phyloP scores from a whole-genome alignment of 768 basidiomycete species.

The Lyophyllum semitale region DNA sequence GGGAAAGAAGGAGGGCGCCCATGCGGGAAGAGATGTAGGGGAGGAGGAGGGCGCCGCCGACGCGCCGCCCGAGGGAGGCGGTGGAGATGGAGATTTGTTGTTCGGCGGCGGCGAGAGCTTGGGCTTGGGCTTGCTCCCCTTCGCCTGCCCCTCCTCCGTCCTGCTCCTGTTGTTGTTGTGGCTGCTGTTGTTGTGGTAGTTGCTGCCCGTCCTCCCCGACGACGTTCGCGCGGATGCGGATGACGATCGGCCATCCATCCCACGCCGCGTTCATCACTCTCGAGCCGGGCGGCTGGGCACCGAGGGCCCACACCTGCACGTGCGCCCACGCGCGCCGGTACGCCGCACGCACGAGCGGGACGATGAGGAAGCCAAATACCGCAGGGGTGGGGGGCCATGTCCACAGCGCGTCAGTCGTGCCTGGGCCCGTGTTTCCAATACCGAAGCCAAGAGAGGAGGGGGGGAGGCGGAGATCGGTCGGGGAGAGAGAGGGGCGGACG shows the following conservation, averaged over 20 bases:
- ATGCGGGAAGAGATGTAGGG: constrained; percentile 67
- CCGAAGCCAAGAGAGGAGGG: background rate
- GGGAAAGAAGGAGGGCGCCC: constrained; percentile 58
- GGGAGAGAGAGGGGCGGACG: constrained; percentile 29
- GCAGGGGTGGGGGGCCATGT: constrained; percentile 64
- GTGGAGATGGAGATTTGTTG: constrained; percentile 59
- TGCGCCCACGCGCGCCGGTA: constrained; percentile 44
- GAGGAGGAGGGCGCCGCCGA: constrained; percentile 70
- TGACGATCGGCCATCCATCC: constrained; percentile 33
- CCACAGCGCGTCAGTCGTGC: background rate
- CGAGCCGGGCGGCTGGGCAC: constrained; percentile 33
- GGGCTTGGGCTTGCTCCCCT: constrained; percentile 26
- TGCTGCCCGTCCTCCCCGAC: constrained; percentile 14
- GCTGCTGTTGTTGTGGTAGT: constrained; percentile 1
- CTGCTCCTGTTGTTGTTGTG: constrained; percentile 17
- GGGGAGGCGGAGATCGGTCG: constrained; percentile 19
- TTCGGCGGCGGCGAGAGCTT: constrained; percentile 51
- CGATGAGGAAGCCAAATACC: constrained; percentile 52
- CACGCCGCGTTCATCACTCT: constrained; percentile 25
- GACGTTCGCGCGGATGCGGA: constrained; percentile 33
- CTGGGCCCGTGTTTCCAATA: too few species aligned
- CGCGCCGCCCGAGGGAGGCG: constrained; percentile 61
- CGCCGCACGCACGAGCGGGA: constrained; percentile 47
- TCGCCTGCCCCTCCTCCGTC: constrained; percentile 29
- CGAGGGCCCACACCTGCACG: constrained; percentile 46